phyloP scores from a whole-genome alignment of 495 filamentous ascomycete species.

The Astrocystis sublimbata region DNA sequence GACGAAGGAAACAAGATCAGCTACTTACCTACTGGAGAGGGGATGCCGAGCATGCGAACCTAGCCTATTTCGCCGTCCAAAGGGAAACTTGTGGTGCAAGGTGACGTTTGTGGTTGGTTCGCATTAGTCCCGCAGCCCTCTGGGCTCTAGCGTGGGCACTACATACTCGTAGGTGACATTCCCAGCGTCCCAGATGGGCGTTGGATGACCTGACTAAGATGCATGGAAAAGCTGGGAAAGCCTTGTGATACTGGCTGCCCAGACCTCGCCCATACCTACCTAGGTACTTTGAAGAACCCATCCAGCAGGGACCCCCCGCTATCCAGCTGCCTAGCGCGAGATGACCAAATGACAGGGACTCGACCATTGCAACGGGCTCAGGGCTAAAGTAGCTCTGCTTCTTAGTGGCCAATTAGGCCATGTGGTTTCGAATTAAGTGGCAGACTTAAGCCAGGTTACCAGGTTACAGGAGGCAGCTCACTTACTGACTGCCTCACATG shows the following conservation, averaged over 20 bases:
- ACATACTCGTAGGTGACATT: too few relatives aligned
- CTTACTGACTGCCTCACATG: not conserved
- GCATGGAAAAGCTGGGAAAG: too few relatives aligned
- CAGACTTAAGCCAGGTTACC: not conserved
- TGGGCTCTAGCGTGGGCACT: not conserved
- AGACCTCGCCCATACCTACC: too few relatives aligned
- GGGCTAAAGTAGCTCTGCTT: not conserved
- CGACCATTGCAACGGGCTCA: constrained; percentile 3
- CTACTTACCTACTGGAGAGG: not conserved
- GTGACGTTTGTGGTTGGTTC: not conserved
- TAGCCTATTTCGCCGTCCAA: not conserved
- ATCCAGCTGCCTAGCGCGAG: too few relatives aligned
- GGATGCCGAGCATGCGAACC: not conserved
- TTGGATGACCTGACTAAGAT: not conserved
- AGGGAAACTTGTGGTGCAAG: not conserved
- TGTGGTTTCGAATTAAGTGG: not conserved
- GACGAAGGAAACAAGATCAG: not conserved
- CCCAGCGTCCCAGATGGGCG: too few relatives aligned
- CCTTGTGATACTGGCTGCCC: not conserved
- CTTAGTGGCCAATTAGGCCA: not conserved
- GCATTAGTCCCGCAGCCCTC: not conserved
- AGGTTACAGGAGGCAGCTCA: too few relatives aligned
- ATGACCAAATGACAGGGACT: not conserved
- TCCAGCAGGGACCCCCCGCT: not conserved
- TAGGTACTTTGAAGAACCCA: too few relatives aligned